Conservation (phyloP, 2,329 filamentous ascomycete species). For the Polychaeton citri region DNA sequence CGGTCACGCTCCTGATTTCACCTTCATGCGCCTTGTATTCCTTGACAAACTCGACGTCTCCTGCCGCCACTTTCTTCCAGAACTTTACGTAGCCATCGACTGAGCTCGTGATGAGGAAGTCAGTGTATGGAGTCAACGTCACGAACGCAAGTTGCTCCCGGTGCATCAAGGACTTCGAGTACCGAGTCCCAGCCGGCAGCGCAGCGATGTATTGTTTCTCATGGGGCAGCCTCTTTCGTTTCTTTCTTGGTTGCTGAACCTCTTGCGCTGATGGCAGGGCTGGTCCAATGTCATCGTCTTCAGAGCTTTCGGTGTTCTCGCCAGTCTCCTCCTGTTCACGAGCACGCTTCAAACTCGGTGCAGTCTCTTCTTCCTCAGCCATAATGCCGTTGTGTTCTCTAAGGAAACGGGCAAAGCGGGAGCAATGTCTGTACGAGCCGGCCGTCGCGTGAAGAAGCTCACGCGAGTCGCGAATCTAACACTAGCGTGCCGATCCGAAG, state of each 20-base stretch:
- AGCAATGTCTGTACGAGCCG: too few species aligned
- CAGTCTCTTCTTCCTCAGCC: slow-evolving; percentile 6
- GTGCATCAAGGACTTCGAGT: slow-evolving; percentile 97
- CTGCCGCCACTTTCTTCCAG: slow-evolving; percentile 80
- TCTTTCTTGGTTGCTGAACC: slow-evolving; percentile 70
- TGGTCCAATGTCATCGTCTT: slow-evolving; percentile 76
- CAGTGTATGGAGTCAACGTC: slow-evolving; percentile 77
- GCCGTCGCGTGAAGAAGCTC: too few species aligned
- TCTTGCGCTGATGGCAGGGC: slow-evolving; percentile 68
- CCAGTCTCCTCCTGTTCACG: slow-evolving; percentile 9
- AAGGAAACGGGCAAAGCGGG: too few species aligned
- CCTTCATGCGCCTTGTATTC: slow-evolving; percentile 86
- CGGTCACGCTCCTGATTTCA: slow-evolving; percentile 70
- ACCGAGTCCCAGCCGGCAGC: slow-evolving; percentile 65
- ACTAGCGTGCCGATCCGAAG: neutral
- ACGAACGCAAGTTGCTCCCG: slow-evolving; percentile 84
- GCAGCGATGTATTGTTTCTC: slow-evolving; percentile 92
- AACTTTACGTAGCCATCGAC: slow-evolving; percentile 96
- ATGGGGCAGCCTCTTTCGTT: slow-evolving; percentile 77
- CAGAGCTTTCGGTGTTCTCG: slow-evolving; percentile 47
- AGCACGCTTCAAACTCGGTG: slow-evolving; percentile 16
- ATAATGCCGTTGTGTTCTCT: too few species aligned
- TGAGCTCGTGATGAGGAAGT: slow-evolving; percentile 91
- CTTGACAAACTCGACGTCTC: slow-evolving; percentile 94
- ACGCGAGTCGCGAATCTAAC: too few species aligned